Percentiles rank a stretch among this genome's conserved stretches.
These are phyloP conservation scores for Omphalea diandra DNA, from an alignment of 441 rosid genomes.

Conservation along the genomic window DNA sequence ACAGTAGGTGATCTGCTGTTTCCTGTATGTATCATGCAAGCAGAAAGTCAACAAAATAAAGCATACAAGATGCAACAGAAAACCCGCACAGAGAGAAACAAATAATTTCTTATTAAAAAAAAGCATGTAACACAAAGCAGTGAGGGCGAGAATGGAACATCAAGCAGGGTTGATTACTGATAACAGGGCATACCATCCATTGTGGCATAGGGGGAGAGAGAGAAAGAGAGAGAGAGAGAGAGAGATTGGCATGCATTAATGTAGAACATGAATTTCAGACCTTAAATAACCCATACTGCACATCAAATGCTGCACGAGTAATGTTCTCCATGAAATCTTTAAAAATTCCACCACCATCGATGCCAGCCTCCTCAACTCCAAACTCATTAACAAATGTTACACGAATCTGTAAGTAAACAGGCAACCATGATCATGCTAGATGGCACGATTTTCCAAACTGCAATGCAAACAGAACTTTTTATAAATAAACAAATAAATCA, in stretches of 20 bases:
- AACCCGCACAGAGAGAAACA: neutral
- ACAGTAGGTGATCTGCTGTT: slow-evolving; percentile 94
- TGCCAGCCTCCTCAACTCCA: slow-evolving; percentile 99
- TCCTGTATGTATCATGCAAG: slow-evolving; percentile 51
- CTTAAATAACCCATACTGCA: slow-evolving; percentile 98
- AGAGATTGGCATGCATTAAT: neutral
- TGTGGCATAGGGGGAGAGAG: too few relatives aligned
- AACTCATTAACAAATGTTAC: slow-evolving; percentile 95
- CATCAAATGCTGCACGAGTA: slow-evolving; percentile 94
- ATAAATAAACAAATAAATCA: slow-evolving; percentile 17
- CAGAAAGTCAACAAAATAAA: slow-evolving; percentile 18
- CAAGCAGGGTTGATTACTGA: neutral
- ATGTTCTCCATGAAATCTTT: slow-evolving; percentile 99
- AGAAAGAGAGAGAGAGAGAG: neutral
- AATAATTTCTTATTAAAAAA: too few relatives aligned
- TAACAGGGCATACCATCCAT: neutral
- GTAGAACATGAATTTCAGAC: slow-evolving; percentile 34
- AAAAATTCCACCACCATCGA: slow-evolving; percentile 99
- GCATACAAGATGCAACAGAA: neutral
- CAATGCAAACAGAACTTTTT: neutral
- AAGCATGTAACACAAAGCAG: neutral
- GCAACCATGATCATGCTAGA: slow-evolving; percentile 19
- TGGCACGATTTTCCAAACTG: slow-evolving; percentile 12
- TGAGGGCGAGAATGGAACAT: neutral
- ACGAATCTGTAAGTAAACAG: slow-evolving; percentile 70